These are phyloP conservation scores for Mortierella sp. DNA, from an alignment of 371 early-diverging fungal genomes.

Conservation along the genomic window DNA sequence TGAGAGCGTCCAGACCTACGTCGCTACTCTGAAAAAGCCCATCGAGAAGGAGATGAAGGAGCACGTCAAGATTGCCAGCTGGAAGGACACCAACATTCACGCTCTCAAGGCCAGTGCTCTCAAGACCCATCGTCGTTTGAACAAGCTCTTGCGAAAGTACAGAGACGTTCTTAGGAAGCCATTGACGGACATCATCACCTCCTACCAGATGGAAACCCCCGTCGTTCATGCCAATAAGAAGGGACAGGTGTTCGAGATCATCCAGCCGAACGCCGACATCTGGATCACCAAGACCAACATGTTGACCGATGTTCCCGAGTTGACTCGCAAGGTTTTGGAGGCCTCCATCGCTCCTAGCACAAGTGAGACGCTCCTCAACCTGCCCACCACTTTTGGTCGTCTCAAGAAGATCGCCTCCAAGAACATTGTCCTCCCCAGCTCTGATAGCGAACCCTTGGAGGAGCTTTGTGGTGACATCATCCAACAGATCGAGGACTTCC, in stretches of 20 bases:
- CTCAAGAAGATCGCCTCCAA: slow-evolving; percentile 44
- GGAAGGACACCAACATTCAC: slow-evolving; percentile 98
- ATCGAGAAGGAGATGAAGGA: slow-evolving; percentile 92
- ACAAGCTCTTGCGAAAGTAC: slow-evolving; percentile 92
- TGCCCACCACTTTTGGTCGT: slow-evolving; percentile 46
- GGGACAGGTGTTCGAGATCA: slow-evolving; percentile 41
- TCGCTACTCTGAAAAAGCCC: slow-evolving; percentile 76
- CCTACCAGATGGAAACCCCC: slow-evolving; percentile 66
- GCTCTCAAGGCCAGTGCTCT: slow-evolving; percentile 92
- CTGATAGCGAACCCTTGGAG: slow-evolving; percentile 46
- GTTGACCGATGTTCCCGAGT: slow-evolving; percentile 23
- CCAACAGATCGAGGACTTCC: slow-evolving; percentile 58
- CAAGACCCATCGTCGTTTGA: slow-evolving; percentile 90
- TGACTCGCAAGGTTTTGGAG: slow-evolving; percentile 26
- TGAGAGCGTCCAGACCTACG: slow-evolving; percentile 64
- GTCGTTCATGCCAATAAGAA: slow-evolving; percentile 48
- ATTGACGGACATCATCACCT: slow-evolving; percentile 80
- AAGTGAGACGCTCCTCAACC: slow-evolving; percentile 51
- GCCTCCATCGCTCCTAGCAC: slow-evolving; percentile 35
- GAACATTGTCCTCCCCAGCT: slow-evolving; percentile 39
- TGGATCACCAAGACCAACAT: slow-evolving; percentile 50
- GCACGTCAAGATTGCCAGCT: slow-evolving; percentile 94
- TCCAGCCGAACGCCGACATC: slow-evolving; percentile 35
- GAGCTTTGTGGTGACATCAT: slow-evolving; percentile 57
- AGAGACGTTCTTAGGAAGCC: slow-evolving; percentile 81